phyloP scores from a whole-genome alignment of 2,329 filamentous ascomycete species.

The Ceratocystis variospora region DNA sequence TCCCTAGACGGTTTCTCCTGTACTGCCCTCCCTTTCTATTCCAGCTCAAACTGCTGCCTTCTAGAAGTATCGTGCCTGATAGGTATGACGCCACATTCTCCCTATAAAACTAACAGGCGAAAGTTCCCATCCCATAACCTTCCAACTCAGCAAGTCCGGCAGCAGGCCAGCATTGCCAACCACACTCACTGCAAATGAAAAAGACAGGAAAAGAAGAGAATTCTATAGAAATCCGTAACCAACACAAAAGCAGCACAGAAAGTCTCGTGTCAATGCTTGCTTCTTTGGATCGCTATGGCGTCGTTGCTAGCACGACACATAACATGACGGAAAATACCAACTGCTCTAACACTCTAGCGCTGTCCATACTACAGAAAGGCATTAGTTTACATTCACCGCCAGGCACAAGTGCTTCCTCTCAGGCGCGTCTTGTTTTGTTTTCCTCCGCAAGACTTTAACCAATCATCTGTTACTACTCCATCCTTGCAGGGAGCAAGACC shows the following conservation, averaged over 20 bases:
- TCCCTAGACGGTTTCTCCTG: too few relatives aligned
- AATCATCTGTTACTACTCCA: too few relatives aligned
- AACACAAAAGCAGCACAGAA: background rate
- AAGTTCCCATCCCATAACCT: background rate
- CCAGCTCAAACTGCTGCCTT: background rate
- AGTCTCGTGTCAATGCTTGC: background rate
- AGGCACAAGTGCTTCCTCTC: too few relatives aligned
- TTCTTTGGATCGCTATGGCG: background rate
- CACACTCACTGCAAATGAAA: background rate
- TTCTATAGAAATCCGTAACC: background rate
- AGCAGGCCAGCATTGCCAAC: background rate
- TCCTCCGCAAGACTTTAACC: too few relatives aligned
- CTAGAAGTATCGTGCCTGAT: background rate
- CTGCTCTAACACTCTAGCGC: background rate
- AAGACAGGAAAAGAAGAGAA: background rate
- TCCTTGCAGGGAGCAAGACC: too few relatives aligned
- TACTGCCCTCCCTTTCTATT: too few relatives aligned
- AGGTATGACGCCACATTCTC: conserved; percentile 2
- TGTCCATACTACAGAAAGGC: background rate
- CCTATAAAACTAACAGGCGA: background rate
- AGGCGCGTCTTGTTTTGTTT: too few relatives aligned
- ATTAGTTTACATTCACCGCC: too few relatives aligned
- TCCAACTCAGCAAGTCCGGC: background rate
- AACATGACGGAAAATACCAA: background rate
- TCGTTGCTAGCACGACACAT: background rate